Evolutionary conservation across 208 protist genomes (phyloP).

Genomic region (Strigomonas galati): DNA sequence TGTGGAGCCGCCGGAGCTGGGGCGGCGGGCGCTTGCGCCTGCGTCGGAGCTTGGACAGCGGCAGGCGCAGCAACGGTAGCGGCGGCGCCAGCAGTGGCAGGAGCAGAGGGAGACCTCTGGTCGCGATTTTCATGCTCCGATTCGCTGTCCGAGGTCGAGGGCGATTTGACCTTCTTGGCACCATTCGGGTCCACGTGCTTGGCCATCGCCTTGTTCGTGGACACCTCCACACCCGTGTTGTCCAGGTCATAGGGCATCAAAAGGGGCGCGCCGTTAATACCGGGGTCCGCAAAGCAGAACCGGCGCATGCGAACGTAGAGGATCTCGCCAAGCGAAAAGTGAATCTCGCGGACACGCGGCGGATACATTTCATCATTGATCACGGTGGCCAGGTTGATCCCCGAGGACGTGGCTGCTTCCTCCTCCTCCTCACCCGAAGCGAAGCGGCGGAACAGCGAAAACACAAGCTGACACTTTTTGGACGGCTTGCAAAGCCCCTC

Average conservation of each 20-base stretch:
- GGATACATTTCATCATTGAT: constrained; percentile 53
- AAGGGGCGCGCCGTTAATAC: constrained; percentile 29
- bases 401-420: constrained; percentile 19
- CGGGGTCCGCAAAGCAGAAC: constrained; percentile 41
- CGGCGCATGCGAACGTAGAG: constrained; percentile 56
- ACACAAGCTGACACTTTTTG: constrained; percentile 56
- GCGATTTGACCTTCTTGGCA: background rate
- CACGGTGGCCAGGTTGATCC: constrained; percentile 48
- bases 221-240: constrained; percentile 20
- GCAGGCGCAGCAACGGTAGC: no score
- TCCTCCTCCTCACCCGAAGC: constrained; percentile 25
- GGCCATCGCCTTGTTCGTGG: background rate
- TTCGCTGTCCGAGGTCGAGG: constrained; percentile 10
- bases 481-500: constrained; percentile 73
- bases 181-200: background rate
- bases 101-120: background rate
- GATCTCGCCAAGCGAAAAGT: constrained; percentile 46
- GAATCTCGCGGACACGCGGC: constrained; percentile 35
- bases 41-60: no score
- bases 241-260: constrained; percentile 66
- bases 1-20: no score
- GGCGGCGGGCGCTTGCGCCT: no score
- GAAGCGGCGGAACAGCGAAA: constrained; percentile 40
- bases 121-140: background rate
- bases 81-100: no score